A percentile compares a stretch with the other conserved stretches of the same genome.
Conservation (phyloP, 2,329 filamentous ascomycete species). For the Coniochaeta ligniaria region DNA sequence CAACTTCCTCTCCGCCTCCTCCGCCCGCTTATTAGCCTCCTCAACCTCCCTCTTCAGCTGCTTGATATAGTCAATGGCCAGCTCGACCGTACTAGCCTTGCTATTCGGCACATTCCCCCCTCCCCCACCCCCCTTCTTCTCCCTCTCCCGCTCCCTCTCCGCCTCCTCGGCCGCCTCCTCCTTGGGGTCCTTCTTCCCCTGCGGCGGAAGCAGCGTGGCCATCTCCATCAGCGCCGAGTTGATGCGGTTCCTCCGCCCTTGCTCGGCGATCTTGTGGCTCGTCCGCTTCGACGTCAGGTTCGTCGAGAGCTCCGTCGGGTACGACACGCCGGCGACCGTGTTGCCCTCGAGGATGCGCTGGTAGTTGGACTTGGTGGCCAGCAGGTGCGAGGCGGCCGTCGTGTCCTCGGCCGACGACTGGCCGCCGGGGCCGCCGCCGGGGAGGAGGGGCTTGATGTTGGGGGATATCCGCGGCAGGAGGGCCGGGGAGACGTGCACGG, state of each 20-base stretch:
- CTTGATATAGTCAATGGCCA: conserved; percentile 93
- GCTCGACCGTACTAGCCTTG: conserved; percentile 96
- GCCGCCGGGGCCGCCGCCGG: conserved; percentile 26
- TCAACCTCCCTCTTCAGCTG: conserved; percentile 67
- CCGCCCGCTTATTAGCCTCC: conserved; percentile 56
- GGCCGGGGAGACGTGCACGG: conserved; percentile 77
- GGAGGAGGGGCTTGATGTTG: conserved; percentile 85
- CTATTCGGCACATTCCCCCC: conserved; percentile 59
- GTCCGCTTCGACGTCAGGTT: conserved; percentile 95
- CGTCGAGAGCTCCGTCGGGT: conserved; percentile 84
- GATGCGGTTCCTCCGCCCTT: conserved; percentile 90
- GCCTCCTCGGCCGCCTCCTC: conserved; percentile 21
- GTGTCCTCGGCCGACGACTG: conserved; percentile 48
- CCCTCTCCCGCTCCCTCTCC: conserved; percentile 24
- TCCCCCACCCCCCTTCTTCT: conserved; percentile 34
- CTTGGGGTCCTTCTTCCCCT: conserved; percentile 20
- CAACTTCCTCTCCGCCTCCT: conserved; percentile 58
- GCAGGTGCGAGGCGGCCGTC: conserved; percentile 63
- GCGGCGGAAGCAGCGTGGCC: conserved; percentile 76
- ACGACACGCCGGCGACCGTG: conserved; percentile 79
- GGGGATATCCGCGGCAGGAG: conserved; percentile 85
- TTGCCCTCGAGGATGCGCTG: conserved; percentile 96
- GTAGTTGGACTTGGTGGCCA: conserved; percentile 95
- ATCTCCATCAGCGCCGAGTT: conserved; percentile 92
- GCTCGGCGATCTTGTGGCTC: conserved; percentile 96